Evolutionary conservation across 2,329 filamentous ascomycete genomes (phyloP).

Genomic region (Beauveria varroae): DNA sequence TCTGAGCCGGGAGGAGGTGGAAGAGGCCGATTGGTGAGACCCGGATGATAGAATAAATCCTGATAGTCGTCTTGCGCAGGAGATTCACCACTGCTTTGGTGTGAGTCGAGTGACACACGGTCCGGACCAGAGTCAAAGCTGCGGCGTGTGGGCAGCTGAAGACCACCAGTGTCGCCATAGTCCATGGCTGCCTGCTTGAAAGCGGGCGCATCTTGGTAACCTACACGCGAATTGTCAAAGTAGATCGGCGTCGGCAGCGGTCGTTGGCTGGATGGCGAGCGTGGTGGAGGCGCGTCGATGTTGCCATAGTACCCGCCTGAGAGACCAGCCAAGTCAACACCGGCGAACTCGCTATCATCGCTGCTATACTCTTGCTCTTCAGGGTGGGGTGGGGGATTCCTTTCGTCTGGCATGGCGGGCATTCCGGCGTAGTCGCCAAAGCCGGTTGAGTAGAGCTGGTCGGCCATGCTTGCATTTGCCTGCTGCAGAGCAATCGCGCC

Average conservation of each 20-base stretch:
- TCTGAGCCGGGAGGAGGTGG: conserved; percentile 59
- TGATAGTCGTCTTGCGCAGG: conserved; percentile 66
- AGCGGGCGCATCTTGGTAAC: conserved; percentile 27
- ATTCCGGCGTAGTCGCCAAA: conserved; percentile 26
- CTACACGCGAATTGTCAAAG: conserved; percentile 19
- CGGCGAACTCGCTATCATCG: conserved; percentile 66
- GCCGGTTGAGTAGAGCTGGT: conserved; percentile 38
- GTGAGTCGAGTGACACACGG: conserved; percentile 48
- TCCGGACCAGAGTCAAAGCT: conserved; percentile 96
- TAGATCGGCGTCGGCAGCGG: conserved; percentile 41
- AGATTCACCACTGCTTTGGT: conserved; percentile 55
- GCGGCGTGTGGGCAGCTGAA: conserved; percentile 69
- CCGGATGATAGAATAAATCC: conserved; percentile 91
- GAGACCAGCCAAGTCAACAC: conserved; percentile 64
- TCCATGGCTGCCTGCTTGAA: conserved; percentile 67
- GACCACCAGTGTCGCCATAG: conserved; percentile 80
- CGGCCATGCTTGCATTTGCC: conserved; percentile 64
- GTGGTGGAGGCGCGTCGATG: conserved; percentile 31
- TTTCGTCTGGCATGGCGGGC: conserved; percentile 22
- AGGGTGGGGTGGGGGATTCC: conserved; percentile 36
- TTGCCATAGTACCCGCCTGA: conserved; percentile 63
- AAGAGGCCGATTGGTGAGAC: conserved; percentile 58
- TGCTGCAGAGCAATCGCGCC: conserved; percentile 77
- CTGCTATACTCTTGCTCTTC: conserved; percentile 44
- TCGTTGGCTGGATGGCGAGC: conserved; percentile 31